Evolutionary conservation across 176 grass and related monocot genomes (phyloP), one percentile per base, ranked within the genome.

Genomic region (Hsuehochloa calcarea): DNA sequence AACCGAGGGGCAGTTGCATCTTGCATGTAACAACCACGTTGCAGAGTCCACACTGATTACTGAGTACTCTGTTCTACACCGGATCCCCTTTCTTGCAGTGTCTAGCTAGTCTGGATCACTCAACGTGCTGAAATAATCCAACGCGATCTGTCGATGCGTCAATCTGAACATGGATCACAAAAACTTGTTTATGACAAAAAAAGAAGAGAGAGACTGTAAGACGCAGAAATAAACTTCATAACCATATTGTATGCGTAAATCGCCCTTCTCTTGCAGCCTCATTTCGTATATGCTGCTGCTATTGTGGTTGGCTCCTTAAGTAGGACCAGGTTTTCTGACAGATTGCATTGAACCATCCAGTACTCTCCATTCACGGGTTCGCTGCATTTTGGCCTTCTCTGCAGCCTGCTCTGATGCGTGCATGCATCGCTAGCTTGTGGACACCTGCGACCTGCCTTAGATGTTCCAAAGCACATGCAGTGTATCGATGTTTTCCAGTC

Each of bases 341-440:
- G 65, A 69, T 40, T 29, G 66, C 60, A 82, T 54, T 19, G 50
- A 71, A 71, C 58, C 16, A 41, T 56, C 66, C 50, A 5, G 15
- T 23, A 0, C 34, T 25, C 65, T 55, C 22, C 20, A 3, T 22
- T 70, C 80, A 82, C 37, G 80, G 80, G 80, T 22, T 45, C 66
- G 7, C 65, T 50, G 65, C 79, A 19, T 70, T 69, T 70, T 81
- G 65, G 80, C 37, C n/a, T 12, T 39, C 34, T 41, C 79, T 56
- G 79, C 49, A 55, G 31, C 5, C 20, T 54, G 46, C 77, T n/a
- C 20, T 1, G 17, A 8, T 13, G 64, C 49, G 27, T 25, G 56
- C 49, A 41, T 26, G 58, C 58, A 60, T 60, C n/a, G 10, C 58
- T n/a, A 12, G 22, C 58, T 14, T 29, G 1, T 58, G 66, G 79